These are phyloP conservation scores for Syzygium aqueum DNA, from an alignment of 345 rosid genomes.

Conservation along the genomic window DNA sequence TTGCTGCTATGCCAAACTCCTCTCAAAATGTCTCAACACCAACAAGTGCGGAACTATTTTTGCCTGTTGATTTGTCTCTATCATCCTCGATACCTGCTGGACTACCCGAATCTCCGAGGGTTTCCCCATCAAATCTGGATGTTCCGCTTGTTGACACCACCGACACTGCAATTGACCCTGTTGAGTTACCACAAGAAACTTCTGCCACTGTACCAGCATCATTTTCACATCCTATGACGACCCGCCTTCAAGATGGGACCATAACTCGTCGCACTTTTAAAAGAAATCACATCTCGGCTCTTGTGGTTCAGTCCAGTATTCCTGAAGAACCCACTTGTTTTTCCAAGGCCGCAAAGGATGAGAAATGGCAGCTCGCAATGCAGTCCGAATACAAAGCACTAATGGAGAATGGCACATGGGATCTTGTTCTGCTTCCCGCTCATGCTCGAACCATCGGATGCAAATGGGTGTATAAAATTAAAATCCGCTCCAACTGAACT, in stretches of 20 bases:
- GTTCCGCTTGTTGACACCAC: neutral
- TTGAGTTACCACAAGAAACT: too few relatives aligned
- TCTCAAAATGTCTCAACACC: neutral
- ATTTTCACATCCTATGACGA: neutral
- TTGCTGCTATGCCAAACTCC: neutral
- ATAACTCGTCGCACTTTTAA: too few relatives aligned
- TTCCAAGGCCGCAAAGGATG: neutral
- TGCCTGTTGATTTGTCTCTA: neutral
- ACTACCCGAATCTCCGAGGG: neutral
- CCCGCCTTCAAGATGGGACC: too few relatives aligned
- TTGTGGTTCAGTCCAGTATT: too few relatives aligned
- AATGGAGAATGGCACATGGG: neutral
- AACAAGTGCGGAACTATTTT: neutral
- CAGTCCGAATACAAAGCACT: neutral
- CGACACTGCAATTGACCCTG: neutral
- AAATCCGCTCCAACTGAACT: neutral
- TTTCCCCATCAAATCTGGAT: neutral
- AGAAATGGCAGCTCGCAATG: neutral
- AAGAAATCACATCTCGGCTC: too few relatives aligned
- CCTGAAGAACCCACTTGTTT: neutral
- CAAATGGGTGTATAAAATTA: neutral
- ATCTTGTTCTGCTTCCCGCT: neutral
- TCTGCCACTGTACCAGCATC: rapidly evolving
- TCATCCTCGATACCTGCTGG: neutral
- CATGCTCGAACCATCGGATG: neutral